Percentiles rank a stretch among this genome's conserved stretches.
Evolutionary conservation across 2,329 filamentous ascomycete genomes (phyloP).

Genomic region (Teratosphaeria viscida): DNA sequence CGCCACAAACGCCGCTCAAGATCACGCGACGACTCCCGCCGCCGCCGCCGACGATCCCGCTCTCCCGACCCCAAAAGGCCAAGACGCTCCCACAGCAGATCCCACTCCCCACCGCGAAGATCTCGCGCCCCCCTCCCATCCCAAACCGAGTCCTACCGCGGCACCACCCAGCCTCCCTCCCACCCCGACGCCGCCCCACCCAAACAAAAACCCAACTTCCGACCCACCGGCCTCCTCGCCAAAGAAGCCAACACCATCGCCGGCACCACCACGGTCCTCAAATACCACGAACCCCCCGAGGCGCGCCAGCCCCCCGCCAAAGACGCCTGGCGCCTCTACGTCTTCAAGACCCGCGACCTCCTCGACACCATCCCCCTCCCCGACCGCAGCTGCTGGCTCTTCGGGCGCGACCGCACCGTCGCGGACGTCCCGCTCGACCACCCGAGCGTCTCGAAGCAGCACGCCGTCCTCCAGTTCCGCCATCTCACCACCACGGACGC

Average conservation of each 20-base stretch:
- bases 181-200: conserved; percentile 27
- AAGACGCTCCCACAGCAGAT: conserved; percentile 19
- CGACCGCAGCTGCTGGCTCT: conserved; percentile 75
- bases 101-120: conserved; percentile 32
- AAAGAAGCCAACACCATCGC: conserved; percentile 77
- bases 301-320: conserved; percentile 74
- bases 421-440: conserved; percentile 80
- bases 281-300: conserved; percentile 93
- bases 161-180: conserved; percentile 13
- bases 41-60: conserved; percentile 12
- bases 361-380: conserved; percentile 72
- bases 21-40: conserved; percentile 12
- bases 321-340: conserved; percentile 78
- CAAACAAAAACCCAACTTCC: conserved; percentile 84
- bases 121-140: conserved; percentile 35
- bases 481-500: conserved; percentile 75
- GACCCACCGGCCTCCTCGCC: conserved; percentile 68
- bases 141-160: conserved; percentile 36
- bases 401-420: conserved; percentile 70
- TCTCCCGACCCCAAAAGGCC: conserved; percentile 25
- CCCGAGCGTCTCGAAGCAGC: conserved; percentile 88
- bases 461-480: conserved; percentile 89
- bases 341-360: conserved; percentile 73
- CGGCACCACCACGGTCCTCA: conserved; percentile 68
- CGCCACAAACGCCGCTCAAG: conserved; percentile 12